Evolutionary conservation across 306 rosid species (phyloP).

Genomic region (Pyrus bretschneideri): DNA sequence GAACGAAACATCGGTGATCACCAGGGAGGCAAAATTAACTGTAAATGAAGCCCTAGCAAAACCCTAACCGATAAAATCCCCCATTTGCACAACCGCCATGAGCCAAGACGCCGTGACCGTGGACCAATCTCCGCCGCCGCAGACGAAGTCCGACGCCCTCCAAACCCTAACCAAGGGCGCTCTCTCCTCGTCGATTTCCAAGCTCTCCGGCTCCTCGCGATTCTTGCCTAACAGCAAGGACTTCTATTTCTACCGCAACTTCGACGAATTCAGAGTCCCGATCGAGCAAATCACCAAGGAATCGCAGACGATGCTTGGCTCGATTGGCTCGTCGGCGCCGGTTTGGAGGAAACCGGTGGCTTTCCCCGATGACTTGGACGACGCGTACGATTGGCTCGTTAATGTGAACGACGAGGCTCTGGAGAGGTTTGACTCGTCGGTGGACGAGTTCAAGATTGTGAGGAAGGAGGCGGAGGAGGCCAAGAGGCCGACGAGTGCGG

Average conservation of each 20-base stretch:
- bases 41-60: slow-evolving; percentile 11
- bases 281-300: slow-evolving; percentile 37
- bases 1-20: not conserved
- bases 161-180: slow-evolving; percentile 40
- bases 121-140: slow-evolving; percentile 35
- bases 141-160: slow-evolving; percentile 26
- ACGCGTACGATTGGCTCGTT: slow-evolving; percentile 68
- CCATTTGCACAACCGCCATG: slow-evolving; percentile 1
- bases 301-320: slow-evolving; percentile 58
- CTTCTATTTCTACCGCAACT: slow-evolving; percentile 59
- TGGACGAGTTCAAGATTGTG: slow-evolving; percentile 52
- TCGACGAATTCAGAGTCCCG: slow-evolving; percentile 58
- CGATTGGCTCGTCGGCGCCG: slow-evolving; percentile 36
- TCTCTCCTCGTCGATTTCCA: slow-evolving; percentile 45
- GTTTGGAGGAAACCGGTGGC: slow-evolving; percentile 44
- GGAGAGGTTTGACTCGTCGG: slow-evolving; percentile 47
- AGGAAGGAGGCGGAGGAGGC: slow-evolving; percentile 45
- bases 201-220: slow-evolving; percentile 54
- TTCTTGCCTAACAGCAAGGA: slow-evolving; percentile 57
- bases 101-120: slow-evolving; percentile 32
- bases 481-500: slow-evolving; percentile 14
- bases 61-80: not conserved
- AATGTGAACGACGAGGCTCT: slow-evolving; percentile 62
- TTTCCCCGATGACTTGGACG: slow-evolving; percentile 53
- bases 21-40: not conserved